Conservation (phyloP, 2,329 filamentous ascomycete species). For the Fusarium sp. region DNA sequence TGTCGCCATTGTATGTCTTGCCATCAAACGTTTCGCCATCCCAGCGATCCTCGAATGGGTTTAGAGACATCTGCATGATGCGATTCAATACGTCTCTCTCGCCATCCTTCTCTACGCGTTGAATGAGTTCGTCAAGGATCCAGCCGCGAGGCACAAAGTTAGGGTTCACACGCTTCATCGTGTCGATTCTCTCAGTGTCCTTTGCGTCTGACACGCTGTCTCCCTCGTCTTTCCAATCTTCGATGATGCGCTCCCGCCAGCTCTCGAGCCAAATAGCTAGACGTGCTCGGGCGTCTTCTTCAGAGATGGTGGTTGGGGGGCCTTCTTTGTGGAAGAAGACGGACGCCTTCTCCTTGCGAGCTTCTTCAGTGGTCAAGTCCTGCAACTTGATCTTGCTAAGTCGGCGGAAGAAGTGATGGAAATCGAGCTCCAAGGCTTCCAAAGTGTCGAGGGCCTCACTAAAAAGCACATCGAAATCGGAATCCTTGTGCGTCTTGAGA, state of each 20-base stretch:
- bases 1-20: slow-evolving; percentile 66
- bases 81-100: slow-evolving; percentile 82
- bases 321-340: slow-evolving; percentile 86
- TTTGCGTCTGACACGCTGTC: slow-evolving; percentile 50
- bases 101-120: slow-evolving; percentile 83
- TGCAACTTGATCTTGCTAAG: slow-evolving; percentile 72
- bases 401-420: slow-evolving; percentile 91
- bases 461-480: slow-evolving; percentile 84
- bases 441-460: slow-evolving; percentile 85
- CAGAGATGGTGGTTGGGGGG: slow-evolving; percentile 66
- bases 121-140: slow-evolving; percentile 94
- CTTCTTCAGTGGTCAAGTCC: slow-evolving; percentile 72
- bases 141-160: slow-evolving; percentile 92
- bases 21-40: slow-evolving; percentile 61
- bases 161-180: slow-evolving; percentile 90
- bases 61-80: slow-evolving; percentile 83
- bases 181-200: slow-evolving; percentile 72
- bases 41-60: slow-evolving; percentile 88
- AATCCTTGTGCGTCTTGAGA: slow-evolving; percentile 73
- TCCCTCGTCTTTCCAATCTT: slow-evolving; percentile 76
- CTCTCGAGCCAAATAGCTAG: slow-evolving; percentile 83
- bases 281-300: slow-evolving; percentile 72
- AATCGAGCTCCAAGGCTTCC: slow-evolving; percentile 86
- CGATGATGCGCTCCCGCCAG: slow-evolving; percentile 77
- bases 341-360: slow-evolving; percentile 70